These are phyloP conservation scores for Cymbopogon citratus DNA, from an alignment of 176 grass and related monocot species.

Conservation along the genomic window DNA sequence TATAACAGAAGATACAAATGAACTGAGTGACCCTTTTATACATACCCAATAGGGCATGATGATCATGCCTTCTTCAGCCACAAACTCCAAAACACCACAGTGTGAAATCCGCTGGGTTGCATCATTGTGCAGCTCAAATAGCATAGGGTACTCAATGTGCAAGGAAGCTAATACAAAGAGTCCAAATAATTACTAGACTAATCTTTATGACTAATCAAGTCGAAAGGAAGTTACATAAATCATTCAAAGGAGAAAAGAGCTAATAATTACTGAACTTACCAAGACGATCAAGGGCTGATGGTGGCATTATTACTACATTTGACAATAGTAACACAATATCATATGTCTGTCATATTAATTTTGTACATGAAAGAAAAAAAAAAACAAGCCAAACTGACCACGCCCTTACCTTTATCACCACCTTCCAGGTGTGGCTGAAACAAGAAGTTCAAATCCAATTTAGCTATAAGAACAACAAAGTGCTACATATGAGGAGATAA, in stretches of 20 bases:
- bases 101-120: constrained; percentile 63
- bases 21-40: neutral
- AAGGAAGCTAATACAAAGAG: constrained; percentile 57
- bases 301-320: constrained; percentile 80
- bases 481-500: constrained; percentile 11
- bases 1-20: constrained; percentile 2
- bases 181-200: constrained; percentile 7
- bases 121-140: constrained; percentile 85
- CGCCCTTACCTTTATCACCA: constrained; percentile 66
- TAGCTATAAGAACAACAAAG: neutral
- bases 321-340: constrained; percentile 15
- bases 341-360: neutral
- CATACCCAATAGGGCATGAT: constrained; percentile 94
- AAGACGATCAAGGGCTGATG: constrained; percentile 84
- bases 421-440: constrained; percentile 75
- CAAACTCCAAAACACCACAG: constrained; percentile 85
- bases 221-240: neutral
- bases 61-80: constrained; percentile 96
- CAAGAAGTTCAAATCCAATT: constrained; percentile 23
- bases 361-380: neutral
- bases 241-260: neutral
- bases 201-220: neutral
- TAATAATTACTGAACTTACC: constrained; percentile 39
- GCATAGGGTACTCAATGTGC: constrained; percentile 86
- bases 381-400: neutral